Evolutionary conservation across 2,329 filamentous ascomycete genomes (phyloP).

Genomic region (Trichoderma koningii): DNA sequence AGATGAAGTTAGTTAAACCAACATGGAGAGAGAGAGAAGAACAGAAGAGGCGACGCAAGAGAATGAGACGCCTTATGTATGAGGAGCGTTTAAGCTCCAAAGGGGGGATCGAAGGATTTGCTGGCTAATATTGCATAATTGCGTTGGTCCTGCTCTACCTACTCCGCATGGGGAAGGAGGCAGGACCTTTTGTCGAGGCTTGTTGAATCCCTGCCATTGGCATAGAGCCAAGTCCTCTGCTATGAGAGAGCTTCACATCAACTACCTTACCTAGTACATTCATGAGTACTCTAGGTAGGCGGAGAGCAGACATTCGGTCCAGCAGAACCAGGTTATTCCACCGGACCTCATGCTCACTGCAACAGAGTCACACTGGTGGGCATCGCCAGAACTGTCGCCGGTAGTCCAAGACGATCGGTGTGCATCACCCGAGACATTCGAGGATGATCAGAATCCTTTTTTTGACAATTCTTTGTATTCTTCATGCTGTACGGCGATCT

Average conservation of each 20-base stretch:
- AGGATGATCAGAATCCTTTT: not conserved
- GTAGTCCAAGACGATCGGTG: no score
- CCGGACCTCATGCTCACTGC: no score
- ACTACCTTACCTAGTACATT: no score
- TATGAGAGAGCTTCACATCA: not conserved
- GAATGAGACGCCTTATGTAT: not conserved
- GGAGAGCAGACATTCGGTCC: not conserved
- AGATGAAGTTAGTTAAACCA: not conserved
- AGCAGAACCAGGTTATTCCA: not conserved
- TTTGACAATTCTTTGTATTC: not conserved
- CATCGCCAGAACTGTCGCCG: no score
- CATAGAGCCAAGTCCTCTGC: not conserved
- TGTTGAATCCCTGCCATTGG: not conserved
- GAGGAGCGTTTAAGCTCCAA: slow-evolving; percentile 1
- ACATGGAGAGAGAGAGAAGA: no score
- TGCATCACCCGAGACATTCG: not conserved
- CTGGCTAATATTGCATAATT: slow-evolving; percentile 13
- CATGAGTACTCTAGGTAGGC: not conserved
- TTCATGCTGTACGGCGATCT: slow-evolving; percentile 18
- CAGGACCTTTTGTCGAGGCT: slow-evolving; percentile 5
- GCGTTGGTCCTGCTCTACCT: not conserved
- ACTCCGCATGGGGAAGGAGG: not conserved
- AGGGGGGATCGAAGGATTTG: slow-evolving; percentile 8
- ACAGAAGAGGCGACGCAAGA: not conserved
- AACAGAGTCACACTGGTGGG: no score